phyloP scores from a whole-genome alignment of 2,329 filamentous ascomycete genomes.

The Aspergillus candidus region DNA sequence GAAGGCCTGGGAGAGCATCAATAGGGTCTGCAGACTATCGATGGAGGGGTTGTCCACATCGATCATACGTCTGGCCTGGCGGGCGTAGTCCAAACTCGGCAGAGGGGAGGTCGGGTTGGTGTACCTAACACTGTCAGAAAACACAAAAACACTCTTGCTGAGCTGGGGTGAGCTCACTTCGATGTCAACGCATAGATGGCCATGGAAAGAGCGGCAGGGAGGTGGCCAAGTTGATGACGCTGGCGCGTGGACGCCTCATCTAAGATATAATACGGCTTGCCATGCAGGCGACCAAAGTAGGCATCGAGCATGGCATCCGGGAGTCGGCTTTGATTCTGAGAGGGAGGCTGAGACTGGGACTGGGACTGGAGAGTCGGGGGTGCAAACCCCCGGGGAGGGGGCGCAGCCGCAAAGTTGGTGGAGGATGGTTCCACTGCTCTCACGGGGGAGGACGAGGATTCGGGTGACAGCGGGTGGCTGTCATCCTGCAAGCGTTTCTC shows the following conservation, averaged over 20 bases:
- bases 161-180: conserved; percentile 43
- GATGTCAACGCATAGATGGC: conserved; percentile 55
- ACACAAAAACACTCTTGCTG: conserved; percentile 3
- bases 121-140: conserved; percentile 50
- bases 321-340: conserved; percentile 40
- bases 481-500: conserved; percentile 72
- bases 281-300: conserved; percentile 73
- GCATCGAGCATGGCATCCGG: conserved; percentile 65
- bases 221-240: conserved; percentile 61
- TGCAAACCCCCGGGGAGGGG: conserved; percentile 11
- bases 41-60: conserved; percentile 77
- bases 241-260: conserved; percentile 72
- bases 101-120: conserved; percentile 63
- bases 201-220: conserved; percentile 48
- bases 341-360: conserved; percentile 30
- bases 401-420: conserved; percentile 7
- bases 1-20: conserved; percentile 69
- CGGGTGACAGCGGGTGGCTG: conserved; percentile 42
- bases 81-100: conserved; percentile 66
- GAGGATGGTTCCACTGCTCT: conserved; percentile 11
- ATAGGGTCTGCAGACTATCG: conserved; percentile 67
- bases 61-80: conserved; percentile 62
- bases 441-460: conserved; percentile 43
- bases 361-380: conserved; percentile 9
- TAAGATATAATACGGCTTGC: conserved; percentile 74